Conservation (phyloP, 495 filamentous ascomycete genomes). For the Pyrenopolyporus hunteri region DNA sequence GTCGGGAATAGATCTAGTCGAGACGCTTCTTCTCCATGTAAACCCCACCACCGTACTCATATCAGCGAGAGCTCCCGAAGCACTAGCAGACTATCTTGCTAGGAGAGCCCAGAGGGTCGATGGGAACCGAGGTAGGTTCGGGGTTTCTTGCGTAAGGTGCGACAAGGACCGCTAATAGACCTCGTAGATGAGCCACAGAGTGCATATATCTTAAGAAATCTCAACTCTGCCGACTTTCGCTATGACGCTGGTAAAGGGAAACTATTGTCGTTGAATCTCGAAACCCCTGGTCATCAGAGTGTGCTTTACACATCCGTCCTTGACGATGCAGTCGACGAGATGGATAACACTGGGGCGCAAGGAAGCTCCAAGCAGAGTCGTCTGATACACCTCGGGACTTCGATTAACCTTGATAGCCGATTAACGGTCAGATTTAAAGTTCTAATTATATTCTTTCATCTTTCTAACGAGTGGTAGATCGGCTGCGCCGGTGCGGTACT, state of each 20-base stretch:
- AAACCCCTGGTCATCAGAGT: constrained; percentile 52
- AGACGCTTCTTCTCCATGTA: constrained; percentile 76
- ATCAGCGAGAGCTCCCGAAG: constrained; percentile 71
- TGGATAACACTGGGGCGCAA: constrained; percentile 48
- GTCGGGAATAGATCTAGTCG: constrained; percentile 71
- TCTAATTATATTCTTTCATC: not conserved
- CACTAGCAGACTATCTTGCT: constrained; percentile 54
- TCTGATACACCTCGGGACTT: constrained; percentile 72
- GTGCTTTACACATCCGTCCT: constrained; percentile 62
- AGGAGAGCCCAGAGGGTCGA: constrained; percentile 49
- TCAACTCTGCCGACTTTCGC: constrained; percentile 78
- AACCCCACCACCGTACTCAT: constrained; percentile 82
- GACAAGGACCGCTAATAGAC: constrained; percentile 10
- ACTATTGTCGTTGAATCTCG: constrained; percentile 63
- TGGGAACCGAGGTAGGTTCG: constrained; percentile 41
- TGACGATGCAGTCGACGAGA: constrained; percentile 52
- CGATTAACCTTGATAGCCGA: constrained; percentile 78
- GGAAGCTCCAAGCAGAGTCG: constrained; percentile 60
- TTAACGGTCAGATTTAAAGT: constrained; percentile 39
- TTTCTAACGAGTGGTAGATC: constrained; percentile 38
- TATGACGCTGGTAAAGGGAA: constrained; percentile 73
- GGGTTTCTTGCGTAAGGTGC: not conserved
- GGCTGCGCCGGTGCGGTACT: constrained; percentile 89
- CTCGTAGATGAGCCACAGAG: constrained; percentile 45
- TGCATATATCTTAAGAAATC: constrained; percentile 74